phyloP scores from a whole-genome alignment of 495 filamentous ascomycete genomes.

The Penicillium roqueforti region DNA sequence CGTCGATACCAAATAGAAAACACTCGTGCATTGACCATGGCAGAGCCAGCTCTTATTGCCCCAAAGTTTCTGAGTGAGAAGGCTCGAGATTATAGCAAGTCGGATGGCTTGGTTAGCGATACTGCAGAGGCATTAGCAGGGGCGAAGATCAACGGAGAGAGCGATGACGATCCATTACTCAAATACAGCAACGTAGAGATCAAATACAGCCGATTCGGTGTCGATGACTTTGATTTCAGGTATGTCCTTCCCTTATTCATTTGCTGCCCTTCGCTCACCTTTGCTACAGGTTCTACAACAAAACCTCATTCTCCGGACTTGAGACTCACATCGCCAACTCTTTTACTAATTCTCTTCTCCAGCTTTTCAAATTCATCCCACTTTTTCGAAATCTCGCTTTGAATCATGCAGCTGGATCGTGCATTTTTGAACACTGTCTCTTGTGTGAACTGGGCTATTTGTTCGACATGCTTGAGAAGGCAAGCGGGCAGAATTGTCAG shows the following conservation, averaged over 20 bases:
- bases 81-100: conserved; percentile 60
- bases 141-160: conserved; percentile 57
- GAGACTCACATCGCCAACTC: conserved; percentile 96
- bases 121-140: conserved; percentile 56
- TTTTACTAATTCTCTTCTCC: conserved; percentile 89
- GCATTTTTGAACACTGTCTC: conserved; percentile 75
- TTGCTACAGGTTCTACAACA: conserved; percentile 75
- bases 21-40: conserved; percentile 50
- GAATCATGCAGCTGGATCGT: conserved; percentile 81
- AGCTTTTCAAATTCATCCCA: conserved; percentile 87
- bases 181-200: conserved; percentile 91
- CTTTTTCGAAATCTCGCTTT: conserved; percentile 83
- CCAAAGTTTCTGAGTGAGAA: conserved; percentile 95
- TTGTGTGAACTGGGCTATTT: conserved; percentile 93
- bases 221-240: conserved; percentile 97
- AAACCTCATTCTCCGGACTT: conserved; percentile 81
- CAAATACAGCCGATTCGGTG: conserved; percentile 94
- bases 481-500: conserved; percentile 86
- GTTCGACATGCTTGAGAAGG: conserved; percentile 97
- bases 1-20: conserved; percentile 81
- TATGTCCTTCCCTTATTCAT: conserved; percentile 36
- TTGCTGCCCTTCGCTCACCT: conserved; percentile 9
- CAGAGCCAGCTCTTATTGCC: conserved; percentile 56
- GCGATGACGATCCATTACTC: conserved; percentile 67
- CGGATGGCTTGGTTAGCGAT: conserved; percentile 57